Evolutionary conservation across 140 eudicot genomes (phyloP), one percentile per base, ranked within the genome.

Genomic region (Bidens hawaiensis): DNA sequence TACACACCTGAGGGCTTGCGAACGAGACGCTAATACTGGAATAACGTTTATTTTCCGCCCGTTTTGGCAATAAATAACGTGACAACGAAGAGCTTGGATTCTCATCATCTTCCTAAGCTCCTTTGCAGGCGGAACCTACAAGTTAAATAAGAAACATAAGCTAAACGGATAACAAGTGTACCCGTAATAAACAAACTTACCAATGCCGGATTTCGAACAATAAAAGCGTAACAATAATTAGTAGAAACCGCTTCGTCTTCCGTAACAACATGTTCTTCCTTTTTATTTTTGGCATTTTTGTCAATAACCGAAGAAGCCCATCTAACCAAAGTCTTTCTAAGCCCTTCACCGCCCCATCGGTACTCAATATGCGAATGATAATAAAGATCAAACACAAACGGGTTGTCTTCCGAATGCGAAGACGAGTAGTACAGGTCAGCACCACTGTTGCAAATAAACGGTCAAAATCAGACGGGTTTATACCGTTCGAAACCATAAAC

Each of bases 331-430:
- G 99, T 88, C 80, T 85, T 88, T 78, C 95, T 85, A 49, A 94
- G 79, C 67, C 99, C 96, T 88, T 93, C 99, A 46, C 99, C 97
- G 7, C 99, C 99, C 99, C 99, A 94, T 14, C 97, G 83, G 59
- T 94, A 88, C 62, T 94, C 99, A 40, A 94, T 94, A 52, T 94
- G 99, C 5, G 97, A 94, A 73, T 85, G 97, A 59, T 94, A 94
- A 71, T 88, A 90, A 43, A 90, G 74, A 78, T 94, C 99, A 71
- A 78, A 87, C 12, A 94, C 94, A 71, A 88, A 85, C 1, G 88
- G 89, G 69, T 79, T 83, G 52, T 88, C 93, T 54, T 88, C 95
- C 0, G 90, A 77, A 33, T 81, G 82, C 34, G 64, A 68, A 23
- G 97, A 88, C 5, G 96, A 76, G 46, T 94, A 94, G 64, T 85